Percentiles rank a stretch among this genome's conserved stretches.
Evolutionary conservation across 768 basidiomycete genomes (phyloP).

Genomic region (Suillus lakei): DNA sequence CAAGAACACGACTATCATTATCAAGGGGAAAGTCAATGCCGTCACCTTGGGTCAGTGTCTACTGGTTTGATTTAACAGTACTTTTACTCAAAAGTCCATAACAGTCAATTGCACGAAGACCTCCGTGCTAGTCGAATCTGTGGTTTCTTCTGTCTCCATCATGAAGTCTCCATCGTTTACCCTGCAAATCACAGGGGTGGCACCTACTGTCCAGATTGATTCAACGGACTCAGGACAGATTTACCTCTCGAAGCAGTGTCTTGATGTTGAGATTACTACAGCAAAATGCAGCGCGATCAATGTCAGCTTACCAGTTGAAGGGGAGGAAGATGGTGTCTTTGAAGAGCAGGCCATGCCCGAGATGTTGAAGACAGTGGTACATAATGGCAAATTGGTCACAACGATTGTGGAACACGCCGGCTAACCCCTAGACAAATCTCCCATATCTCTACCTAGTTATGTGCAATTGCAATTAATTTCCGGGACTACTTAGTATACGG

Average conservation of each 20-base stretch:
- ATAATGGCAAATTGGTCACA: slow-evolving; percentile 85
- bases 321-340: slow-evolving; percentile 92
- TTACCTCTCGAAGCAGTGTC: slow-evolving; percentile 84
- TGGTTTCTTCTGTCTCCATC: slow-evolving; percentile 88
- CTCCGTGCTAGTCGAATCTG: slow-evolving; percentile 86
- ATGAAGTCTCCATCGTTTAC: slow-evolving; percentile 94
- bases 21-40: slow-evolving; percentile 96
- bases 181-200: slow-evolving; percentile 86
- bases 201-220: slow-evolving; percentile 93
- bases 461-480: neutral
- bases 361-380: slow-evolving; percentile 88
- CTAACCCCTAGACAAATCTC: slow-evolving; percentile 27
- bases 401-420: slow-evolving; percentile 87
- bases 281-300: slow-evolving; percentile 95
- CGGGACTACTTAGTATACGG: neutral
- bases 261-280: slow-evolving; percentile 86
- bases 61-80: neutral
- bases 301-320: slow-evolving; percentile 82
- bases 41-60: slow-evolving; percentile 75
- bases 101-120: slow-evolving; percentile 89
- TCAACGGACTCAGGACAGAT: slow-evolving; percentile 95
- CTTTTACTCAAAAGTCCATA: slow-evolving; percentile 3
- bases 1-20: slow-evolving; percentile 79
- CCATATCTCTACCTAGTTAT: neutral
- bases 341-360: slow-evolving; percentile 91